phyloP scores from a whole-genome alignment of 441 rosid genomes.

The Pelargonium cotyledonis region DNA sequence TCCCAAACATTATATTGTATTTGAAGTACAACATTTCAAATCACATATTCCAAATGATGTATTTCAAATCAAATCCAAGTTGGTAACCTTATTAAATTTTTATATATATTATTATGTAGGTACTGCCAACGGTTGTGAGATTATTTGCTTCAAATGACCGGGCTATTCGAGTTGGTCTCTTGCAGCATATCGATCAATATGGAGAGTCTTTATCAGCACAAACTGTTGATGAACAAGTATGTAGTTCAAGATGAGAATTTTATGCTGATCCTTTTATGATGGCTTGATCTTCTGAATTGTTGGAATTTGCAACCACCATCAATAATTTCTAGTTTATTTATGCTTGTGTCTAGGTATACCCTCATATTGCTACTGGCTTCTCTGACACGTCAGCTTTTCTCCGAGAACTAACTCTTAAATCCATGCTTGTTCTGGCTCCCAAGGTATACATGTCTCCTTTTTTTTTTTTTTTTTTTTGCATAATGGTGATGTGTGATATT shows the following conservation, averaged over 20 bases:
- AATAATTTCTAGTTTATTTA: conserved; percentile 7
- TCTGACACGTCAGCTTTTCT: conserved; percentile 90
- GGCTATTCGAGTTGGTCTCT: conserved; percentile 81
- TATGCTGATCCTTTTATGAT: conserved; percentile 13
- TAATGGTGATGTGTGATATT: not conserved
- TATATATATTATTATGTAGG: conserved; percentile 32
- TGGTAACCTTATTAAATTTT: no score
- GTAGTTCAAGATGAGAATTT: conserved; percentile 17
- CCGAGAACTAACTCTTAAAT: conserved; percentile 95
- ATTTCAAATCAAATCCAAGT: no score
- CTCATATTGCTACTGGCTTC: conserved; percentile 92
- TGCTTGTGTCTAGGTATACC: conserved; percentile 55
- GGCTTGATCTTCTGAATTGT: conserved; percentile 7
- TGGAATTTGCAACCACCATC: not conserved
- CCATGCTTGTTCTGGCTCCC: conserved; percentile 96
- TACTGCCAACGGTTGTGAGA: conserved; percentile 77
- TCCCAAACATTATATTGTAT: no score
- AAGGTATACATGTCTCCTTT: conserved; percentile 49
- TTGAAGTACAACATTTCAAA: no score
- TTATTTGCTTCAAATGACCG: conserved; percentile 91
- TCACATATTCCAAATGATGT: no score
- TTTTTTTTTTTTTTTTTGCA: not conserved
- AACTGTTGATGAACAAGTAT: conserved; percentile 94
- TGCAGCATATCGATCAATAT: conserved; percentile 94
- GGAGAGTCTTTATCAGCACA: conserved; percentile 86